Evolutionary conservation across 1,284 basidiomycete genomes (phyloP), one percentile per base, ranked within the genome.

Genomic region (Melampsora larici-populina): DNA sequence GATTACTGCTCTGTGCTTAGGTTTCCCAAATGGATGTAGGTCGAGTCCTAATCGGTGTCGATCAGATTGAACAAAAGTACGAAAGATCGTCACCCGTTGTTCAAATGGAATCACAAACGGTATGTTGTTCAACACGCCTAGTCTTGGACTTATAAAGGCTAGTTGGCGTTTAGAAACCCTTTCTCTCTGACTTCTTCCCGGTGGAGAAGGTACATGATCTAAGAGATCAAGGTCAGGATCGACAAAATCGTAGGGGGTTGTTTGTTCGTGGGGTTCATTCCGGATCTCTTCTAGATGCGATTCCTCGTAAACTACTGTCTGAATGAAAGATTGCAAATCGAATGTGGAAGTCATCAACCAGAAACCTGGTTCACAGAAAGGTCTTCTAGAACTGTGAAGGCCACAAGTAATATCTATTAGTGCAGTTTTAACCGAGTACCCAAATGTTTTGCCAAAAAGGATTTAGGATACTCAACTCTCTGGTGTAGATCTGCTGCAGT

Each of bases 51-150:
- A 31, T 63, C 74, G 65, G 9, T 78, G 48, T 15, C 79, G 82
- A 82, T 93, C 91, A 79, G 88, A 89, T 80, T 86, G 82, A 67
- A 97, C 88, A 82, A 96, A 97, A 74, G 89, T 86, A 36, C 93
- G 87, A 85, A 98, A 97, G 65, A 98, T 94, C 63, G 90, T 87
- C 8, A 98, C 92, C 26, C 96, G 90, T 0, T 90, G 89, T 78
- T 92, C 90, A 84, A 99, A 99, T 0, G 95, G 96, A 78, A 99
- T 92, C 17, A 94, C 90, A 85, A 99, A 98, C 0, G 96, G 97
- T 71, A 98, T 92, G 83, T 97, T 95, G 86, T 97, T 94, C 70
- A 99, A 88, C 36, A 98, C 88, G 3, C 93, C 92, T 1, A 98
- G 87, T 3, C 94, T 89, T 0, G 95, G 96, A 7, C 92, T 91